Conservation (phyloP, 2,329 filamentous ascomycete genomes). For the Dothideomycetidae sp. region DNA sequence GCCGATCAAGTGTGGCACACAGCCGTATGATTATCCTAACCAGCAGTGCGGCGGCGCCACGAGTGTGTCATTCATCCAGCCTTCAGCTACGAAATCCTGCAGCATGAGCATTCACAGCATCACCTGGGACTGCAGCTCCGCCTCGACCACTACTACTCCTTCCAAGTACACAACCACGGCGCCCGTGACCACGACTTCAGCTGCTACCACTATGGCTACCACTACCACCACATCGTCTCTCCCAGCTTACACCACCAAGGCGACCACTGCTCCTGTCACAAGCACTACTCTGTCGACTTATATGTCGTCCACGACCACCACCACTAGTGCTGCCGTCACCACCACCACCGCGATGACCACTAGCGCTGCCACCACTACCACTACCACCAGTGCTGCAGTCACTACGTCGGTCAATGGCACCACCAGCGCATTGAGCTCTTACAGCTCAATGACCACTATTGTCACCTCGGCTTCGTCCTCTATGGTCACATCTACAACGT, state of each 20-base stretch:
- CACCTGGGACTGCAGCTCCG: conserved; percentile 53
- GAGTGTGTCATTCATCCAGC: conserved; percentile 56
- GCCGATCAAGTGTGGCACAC: conserved; percentile 49
- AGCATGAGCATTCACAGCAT: conserved; percentile 60
- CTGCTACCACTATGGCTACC: conserved; percentile 1
- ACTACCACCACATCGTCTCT: neutral
- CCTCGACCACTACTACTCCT: conserved; percentile 16
- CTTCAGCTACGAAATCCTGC: conserved; percentile 44
- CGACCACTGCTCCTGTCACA: conserved; percentile 1
- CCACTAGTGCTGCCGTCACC: conserved; percentile 9
- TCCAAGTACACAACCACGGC: conserved; percentile 13
- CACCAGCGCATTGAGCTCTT: conserved; percentile 2
- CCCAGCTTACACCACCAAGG: conserved; percentile 4
- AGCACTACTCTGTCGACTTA: conserved; percentile 10
- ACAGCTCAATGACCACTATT: conserved; percentile 1
- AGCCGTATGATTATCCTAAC: conserved; percentile 62
- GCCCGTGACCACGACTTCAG: conserved; percentile 12
- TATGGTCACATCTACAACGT: conserved; percentile 2
- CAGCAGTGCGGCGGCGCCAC: conserved; percentile 84
- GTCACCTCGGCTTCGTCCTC: conserved; percentile 1
- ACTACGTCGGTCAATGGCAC: conserved; percentile 3
- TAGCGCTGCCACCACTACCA: conserved; percentile 7
- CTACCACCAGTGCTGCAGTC: conserved; percentile 2
- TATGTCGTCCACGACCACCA: conserved; percentile 9
- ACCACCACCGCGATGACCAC: conserved; percentile 1